These are phyloP conservation scores for Neltuma alba DNA, from an alignment of 306 rosid species.

Conservation along the genomic window DNA sequence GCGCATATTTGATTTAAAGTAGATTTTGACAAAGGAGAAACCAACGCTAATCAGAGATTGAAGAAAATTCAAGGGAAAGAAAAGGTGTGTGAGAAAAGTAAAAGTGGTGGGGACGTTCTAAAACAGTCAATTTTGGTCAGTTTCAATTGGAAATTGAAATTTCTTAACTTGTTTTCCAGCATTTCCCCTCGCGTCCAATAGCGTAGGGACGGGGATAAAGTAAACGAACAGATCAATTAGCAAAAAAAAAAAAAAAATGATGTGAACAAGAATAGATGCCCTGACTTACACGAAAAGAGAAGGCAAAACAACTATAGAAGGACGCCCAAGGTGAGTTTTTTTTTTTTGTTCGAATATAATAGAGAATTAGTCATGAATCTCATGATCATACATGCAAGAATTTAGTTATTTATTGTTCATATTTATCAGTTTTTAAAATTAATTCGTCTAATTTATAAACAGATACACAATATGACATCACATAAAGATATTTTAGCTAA, in stretches of 20 bases:
- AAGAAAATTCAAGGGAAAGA: neutral
- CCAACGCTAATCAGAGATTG: neutral
- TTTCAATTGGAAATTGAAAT: neutral
- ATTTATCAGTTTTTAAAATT: too few relatives aligned
- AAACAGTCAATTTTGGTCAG: neutral
- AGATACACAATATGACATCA: too few relatives aligned
- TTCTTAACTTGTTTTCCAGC: neutral
- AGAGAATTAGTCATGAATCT: too few relatives aligned
- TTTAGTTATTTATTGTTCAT: too few relatives aligned
- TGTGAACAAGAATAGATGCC: neutral
- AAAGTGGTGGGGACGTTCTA: conserved; percentile 1
- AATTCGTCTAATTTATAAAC: too few relatives aligned
- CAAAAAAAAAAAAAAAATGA: neutral
- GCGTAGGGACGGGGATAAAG: neutral
- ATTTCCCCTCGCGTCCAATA: neutral
- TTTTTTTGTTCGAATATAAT: neutral
- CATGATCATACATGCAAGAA: too few relatives aligned
- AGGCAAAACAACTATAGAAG: neutral
- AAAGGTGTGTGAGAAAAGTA: neutral
- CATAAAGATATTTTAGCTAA: too few relatives aligned
- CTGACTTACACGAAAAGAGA: neutral
- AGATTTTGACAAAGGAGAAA: neutral
- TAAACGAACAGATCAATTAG: neutral
- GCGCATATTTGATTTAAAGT: neutral
- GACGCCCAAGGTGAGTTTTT: neutral